Base-by-base conservation (phyloP, 345 rosid species). In the Eucalyptus sp. region DNA sequence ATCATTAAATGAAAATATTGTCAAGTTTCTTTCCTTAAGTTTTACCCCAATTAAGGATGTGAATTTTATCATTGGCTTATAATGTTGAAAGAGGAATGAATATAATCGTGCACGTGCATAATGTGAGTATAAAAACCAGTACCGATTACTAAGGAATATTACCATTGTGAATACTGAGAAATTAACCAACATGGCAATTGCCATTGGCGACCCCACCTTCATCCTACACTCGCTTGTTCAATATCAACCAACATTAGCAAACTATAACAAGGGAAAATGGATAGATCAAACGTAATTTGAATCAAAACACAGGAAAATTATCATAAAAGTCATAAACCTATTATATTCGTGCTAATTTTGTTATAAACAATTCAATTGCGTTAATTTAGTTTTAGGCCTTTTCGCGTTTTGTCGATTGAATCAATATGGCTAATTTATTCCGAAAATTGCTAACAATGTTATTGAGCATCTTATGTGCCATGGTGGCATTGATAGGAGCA, bases 401-500 rank as follows among this genome's bases (percentile, higher is more conserved):
- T 56, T 4, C 3, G 0, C 3, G 5, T 56, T 56, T 56, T 56
- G 29, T 56, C 2, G 1, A 56, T 56, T 56, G 13, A 56, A 22
- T 56, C 6, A 24, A 56, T 56, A 22, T 10, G 0, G 13, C 3
- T 25, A 22, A 24, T 56, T 24, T 56, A 56, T 9, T 29, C 3
- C 1, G 3, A 25, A 56, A 56, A 24, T 56, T 56, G 0, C 5
- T 56, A 2, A 56, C 12, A 2, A 24, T 10, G 6, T 24, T 56
- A 56, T 25, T 2, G 3, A 56, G 62, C 13, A 25, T 56, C 7
- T 56, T 56, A 56, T 24, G 29, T 0, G 3, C 29, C 62, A 24
- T 0, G 4, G 0, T 10, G 29, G 62, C 2, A 25, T 22, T 8
- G 5, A 24, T 0, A 1, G 0, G 6, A 56, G 13, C 62, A 56